Evolutionary conservation across 2,329 filamentous ascomycete genomes (phyloP).

Genomic region (Uncinocarpus reesii): DNA sequence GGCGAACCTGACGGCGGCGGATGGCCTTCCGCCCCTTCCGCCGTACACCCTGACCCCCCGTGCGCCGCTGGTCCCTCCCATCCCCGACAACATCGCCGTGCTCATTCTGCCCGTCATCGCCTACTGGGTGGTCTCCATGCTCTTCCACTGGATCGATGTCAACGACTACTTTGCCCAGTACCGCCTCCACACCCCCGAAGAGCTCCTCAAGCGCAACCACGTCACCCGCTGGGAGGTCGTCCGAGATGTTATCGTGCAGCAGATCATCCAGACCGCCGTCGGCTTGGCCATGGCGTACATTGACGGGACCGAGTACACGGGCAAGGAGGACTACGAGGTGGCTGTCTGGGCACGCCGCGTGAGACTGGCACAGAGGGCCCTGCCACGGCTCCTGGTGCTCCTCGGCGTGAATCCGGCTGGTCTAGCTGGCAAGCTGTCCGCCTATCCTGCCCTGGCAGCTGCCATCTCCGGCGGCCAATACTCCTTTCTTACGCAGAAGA

Average conservation of each 20-base stretch:
- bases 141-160: constrained; percentile 81
- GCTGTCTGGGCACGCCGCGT: constrained; percentile 81
- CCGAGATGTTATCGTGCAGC: constrained; percentile 83
- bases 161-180: constrained; percentile 83
- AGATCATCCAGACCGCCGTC: constrained; percentile 72
- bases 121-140: constrained; percentile 77
- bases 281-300: constrained; percentile 57
- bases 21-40: constrained; percentile 71
- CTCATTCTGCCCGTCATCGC: constrained; percentile 66
- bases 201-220: constrained; percentile 78
- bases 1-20: constrained; percentile 27
- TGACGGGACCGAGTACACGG: constrained; percentile 63
- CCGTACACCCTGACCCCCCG: constrained; percentile 63
- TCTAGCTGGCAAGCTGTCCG: constrained; percentile 64
- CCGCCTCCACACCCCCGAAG: constrained; percentile 86
- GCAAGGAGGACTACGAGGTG: constrained; percentile 74
- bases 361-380: constrained; percentile 63
- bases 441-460: constrained; percentile 63
- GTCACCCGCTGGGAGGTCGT: constrained; percentile 76
- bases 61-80: constrained; percentile 61
- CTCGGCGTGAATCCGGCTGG: constrained; percentile 66
- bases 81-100: constrained; percentile 71
- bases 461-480: constrained; percentile 72
- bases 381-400: constrained; percentile 60
- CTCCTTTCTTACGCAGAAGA: constrained; percentile 54